Conservation (phyloP, 2,329 filamentous ascomycete species). For the Peltaster fructicola region DNA sequence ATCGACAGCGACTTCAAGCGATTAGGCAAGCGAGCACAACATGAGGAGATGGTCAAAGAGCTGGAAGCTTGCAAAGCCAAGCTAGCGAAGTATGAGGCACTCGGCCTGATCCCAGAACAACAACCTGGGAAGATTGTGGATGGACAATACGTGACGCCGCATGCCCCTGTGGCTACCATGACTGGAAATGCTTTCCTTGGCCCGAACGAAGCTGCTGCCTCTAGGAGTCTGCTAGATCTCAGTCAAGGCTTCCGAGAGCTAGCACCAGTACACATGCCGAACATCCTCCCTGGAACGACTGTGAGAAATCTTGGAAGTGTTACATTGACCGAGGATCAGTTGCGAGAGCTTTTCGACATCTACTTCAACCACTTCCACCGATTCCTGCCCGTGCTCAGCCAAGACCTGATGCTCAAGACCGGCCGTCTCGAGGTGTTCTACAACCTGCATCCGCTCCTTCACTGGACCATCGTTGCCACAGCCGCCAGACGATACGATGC, state of each 20-base stretch:
- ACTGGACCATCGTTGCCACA: constrained; percentile 68
- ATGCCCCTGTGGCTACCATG: constrained; percentile 13
- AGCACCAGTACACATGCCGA: constrained; percentile 25
- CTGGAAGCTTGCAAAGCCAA: constrained; percentile 39
- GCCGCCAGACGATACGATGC: constrained; percentile 52
- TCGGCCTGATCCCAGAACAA: constrained; percentile 13
- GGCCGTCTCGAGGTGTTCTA: constrained; percentile 40
- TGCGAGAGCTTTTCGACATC: constrained; percentile 46
- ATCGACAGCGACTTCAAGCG: constrained; percentile 81
- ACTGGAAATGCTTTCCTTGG: constrained; percentile 14
- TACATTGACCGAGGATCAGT: constrained; percentile 24
- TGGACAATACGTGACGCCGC: constrained; percentile 3
- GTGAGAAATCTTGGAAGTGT: constrained; percentile 40
- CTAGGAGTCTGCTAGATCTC: constrained; percentile 20
- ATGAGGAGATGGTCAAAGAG: constrained; percentile 75
- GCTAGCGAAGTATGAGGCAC: constrained; percentile 14
- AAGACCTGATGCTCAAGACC: constrained; percentile 30
- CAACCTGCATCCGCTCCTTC: constrained; percentile 60
- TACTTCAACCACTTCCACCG: constrained; percentile 63
- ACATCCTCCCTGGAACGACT: constrained; percentile 37
- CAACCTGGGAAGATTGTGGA: background rate
- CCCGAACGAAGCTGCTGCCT: constrained; percentile 21
- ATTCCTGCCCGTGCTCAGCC: constrained; percentile 60
- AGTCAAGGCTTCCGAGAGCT: constrained; percentile 21
- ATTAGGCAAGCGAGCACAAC: constrained; percentile 62